Base-by-base conservation (phyloP, 768 basidiomycete species). In the Russula emetica region DNA sequence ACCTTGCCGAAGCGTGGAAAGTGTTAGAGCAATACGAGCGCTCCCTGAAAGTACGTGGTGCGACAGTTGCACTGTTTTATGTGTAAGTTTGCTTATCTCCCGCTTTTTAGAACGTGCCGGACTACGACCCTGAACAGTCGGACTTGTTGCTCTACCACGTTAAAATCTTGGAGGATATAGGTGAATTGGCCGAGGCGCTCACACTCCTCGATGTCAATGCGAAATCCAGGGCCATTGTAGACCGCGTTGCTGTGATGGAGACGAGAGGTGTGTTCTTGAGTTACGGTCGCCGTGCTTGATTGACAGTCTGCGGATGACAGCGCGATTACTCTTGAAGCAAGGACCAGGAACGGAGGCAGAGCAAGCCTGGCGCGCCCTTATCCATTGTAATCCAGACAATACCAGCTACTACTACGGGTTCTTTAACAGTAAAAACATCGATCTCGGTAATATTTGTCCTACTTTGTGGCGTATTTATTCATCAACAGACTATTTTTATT, bases 331-430 rank as follows among this genome's bases (percentile, higher is more conserved):
- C n/a, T 80, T 84, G 38, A 87, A 86, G 70, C 76, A 88, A 13
- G 79, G 80, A 2, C 76, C 78, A 66, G 78, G 79, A 16, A 80
- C 85, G 5, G 86, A 91, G 54, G 92, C 97, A 0, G 85, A 90
- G 67, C 82, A 87, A 64, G 86, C 89, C 0, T 98, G 93, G 88
- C 79, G 83, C 38, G 78, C 82, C 0, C 77, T 99, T 30, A 82
- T 99, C 47, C 87, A 92, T 58, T 85, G 87, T 71, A 98, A 97
- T 72, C 79, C 92, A 2, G 95, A 98, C 63, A 84, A 81, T 70
- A 82, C 86, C 69, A 85, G 85, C 58, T 92, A 94, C 73, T 97
- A 94, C 76, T 76, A 76, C 36, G 87, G 86, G 8, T 91, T 85
- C 70, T 78, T 98, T 24, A 71, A 76, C 2, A 84, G 83, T 67